Evolutionary conservation across 1,284 basidiomycete species (phyloP).

Genomic region (Cryptococcus jaspeensis): DNA sequence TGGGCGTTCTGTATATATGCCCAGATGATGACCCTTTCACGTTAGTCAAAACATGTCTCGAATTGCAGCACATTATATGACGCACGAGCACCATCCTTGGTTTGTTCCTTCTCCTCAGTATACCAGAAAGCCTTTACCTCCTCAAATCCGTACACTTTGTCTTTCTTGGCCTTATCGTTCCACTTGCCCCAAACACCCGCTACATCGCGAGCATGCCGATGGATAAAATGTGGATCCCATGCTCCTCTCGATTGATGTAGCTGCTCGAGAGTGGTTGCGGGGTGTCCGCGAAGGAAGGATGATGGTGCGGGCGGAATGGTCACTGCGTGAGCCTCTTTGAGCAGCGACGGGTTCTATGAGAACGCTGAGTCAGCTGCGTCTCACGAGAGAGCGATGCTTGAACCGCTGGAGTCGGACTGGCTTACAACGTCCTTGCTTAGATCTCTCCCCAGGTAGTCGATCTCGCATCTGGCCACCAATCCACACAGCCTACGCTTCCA

Average conservation of each 20-base stretch:
- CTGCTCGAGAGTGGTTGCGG: constrained; percentile 22
- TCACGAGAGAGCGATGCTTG: too few species aligned
- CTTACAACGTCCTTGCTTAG: constrained; percentile 31
- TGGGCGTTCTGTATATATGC: not conserved
- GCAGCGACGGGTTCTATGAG: constrained; percentile 25
- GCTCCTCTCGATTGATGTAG: constrained; percentile 28
- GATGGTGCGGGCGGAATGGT: constrained; percentile 34
- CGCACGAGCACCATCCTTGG: constrained; percentile 23
- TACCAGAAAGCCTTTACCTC: constrained; percentile 44
- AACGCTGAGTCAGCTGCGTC: not conserved
- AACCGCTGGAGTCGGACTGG: too few species aligned
- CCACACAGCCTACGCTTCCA: constrained; percentile 36
- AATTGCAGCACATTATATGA: not conserved
- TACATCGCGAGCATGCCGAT: constrained; percentile 15
- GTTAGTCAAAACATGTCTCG: not conserved
- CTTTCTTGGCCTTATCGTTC: constrained; percentile 18
- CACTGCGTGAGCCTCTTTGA: constrained; percentile 39
- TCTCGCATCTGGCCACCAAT: constrained; percentile 43
- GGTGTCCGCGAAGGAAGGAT: constrained; percentile 35
- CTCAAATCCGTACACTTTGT: constrained; percentile 29
- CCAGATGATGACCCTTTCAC: not conserved
- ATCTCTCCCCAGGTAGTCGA: constrained; percentile 44
- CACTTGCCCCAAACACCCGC: constrained; percentile 28
- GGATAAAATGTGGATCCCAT: constrained; percentile 37
- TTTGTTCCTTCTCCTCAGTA: constrained; percentile 29